Evolutionary conservation across 1,284 basidiomycete species (phyloP).

Genomic region (Ganoderma boninense): DNA sequence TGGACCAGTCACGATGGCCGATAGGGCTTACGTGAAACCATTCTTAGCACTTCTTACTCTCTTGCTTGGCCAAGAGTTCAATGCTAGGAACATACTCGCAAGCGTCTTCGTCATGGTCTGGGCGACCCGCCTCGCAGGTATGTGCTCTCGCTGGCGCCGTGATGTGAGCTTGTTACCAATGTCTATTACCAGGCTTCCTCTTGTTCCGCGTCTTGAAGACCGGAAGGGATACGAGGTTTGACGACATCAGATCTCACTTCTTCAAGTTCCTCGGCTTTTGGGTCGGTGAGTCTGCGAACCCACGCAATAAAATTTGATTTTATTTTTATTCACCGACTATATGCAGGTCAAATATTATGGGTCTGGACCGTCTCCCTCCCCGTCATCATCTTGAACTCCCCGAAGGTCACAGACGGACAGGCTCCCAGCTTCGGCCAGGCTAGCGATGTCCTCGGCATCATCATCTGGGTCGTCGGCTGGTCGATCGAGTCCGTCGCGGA

Average conservation of each 20-base stretch:
- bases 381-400: conserved; percentile 73
- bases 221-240: conserved; percentile 72
- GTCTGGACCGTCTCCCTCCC: conserved; percentile 77
- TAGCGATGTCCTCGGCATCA: conserved; percentile 73
- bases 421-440: conserved; percentile 68
- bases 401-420: conserved; percentile 60
- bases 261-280: conserved; percentile 72
- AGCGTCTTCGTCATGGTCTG: conserved; percentile 71
- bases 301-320: no score
- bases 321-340: background rate
- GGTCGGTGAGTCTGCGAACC: conserved; percentile 47
- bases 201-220: conserved; percentile 73
- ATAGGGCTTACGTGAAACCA: background rate
- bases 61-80: conserved; percentile 61
- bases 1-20: background rate
- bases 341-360: conserved; percentile 63
- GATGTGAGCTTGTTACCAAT: background rate
- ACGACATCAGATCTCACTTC: conserved; percentile 72
- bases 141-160: conserved; percentile 27
- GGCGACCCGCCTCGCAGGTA: conserved; percentile 65
- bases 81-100: conserved; percentile 67
- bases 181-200: conserved; percentile 56
- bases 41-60: conserved; percentile 59
- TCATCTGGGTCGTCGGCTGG: conserved; percentile 73
- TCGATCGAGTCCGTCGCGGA: conserved; percentile 69